These are phyloP conservation scores for Patellifolia procumbens DNA, from an alignment of 179 eudicot genomes.

Conservation along the genomic window DNA sequence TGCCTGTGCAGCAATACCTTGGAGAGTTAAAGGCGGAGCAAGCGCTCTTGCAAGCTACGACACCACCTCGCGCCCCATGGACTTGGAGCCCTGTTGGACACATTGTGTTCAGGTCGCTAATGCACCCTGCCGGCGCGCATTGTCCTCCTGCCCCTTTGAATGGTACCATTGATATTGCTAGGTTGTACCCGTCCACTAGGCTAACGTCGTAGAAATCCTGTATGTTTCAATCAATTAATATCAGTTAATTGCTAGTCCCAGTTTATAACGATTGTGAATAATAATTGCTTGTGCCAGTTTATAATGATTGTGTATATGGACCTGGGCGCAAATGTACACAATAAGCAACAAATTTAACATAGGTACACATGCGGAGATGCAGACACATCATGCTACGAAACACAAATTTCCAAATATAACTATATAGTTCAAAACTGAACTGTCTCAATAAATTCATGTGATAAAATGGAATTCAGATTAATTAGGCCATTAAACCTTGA, in stretches of 20 bases:
- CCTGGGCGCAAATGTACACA: neutral
- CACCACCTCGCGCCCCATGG: constrained; percentile 48
- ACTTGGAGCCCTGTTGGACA: constrained; percentile 93
- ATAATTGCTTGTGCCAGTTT: too few relatives aligned
- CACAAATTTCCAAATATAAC: neutral
- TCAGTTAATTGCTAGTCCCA: too few relatives aligned
- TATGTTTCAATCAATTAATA: neutral
- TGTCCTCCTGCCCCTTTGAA: constrained; percentile 60
- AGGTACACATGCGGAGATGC: neutral
- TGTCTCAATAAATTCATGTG: neutral
- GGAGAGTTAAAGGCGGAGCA: constrained; percentile 88
- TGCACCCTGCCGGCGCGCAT: constrained; percentile 78
- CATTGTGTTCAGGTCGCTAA: constrained; percentile 83
- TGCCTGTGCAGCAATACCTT: constrained; percentile 89
- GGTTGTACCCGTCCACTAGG: constrained; percentile 91
- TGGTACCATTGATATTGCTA: constrained; percentile 74
- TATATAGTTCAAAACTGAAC: neutral
- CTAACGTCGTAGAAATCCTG: constrained; percentile 91
- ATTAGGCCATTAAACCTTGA: neutral
- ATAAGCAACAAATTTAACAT: neutral
- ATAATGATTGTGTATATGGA: neutral
- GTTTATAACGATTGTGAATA: neutral
- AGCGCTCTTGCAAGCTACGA: constrained; percentile 92
- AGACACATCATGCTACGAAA: neutral
- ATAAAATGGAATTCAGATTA: neutral